These are phyloP conservation scores for Ceratobasidium sp. DNA, from an alignment of 1,284 basidiomycete genomes.

Conservation along the genomic window DNA sequence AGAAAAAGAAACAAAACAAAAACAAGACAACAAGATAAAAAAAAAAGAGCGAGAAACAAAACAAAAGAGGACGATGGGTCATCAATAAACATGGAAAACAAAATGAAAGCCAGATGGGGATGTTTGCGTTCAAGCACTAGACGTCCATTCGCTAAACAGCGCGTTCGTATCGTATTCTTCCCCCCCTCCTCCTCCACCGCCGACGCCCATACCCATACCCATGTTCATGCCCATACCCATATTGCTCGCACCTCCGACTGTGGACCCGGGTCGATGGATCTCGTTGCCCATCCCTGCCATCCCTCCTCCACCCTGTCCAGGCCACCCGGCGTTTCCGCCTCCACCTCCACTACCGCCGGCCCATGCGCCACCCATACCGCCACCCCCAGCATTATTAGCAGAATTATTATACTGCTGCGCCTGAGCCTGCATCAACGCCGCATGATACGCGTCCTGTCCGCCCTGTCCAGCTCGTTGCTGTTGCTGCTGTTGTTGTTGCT, in stretches of 20 bases:
- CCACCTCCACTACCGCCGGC: constrained; percentile 5
- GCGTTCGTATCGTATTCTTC: constrained; percentile 42
- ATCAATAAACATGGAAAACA: constrained; percentile 3
- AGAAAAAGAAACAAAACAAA: background rate
- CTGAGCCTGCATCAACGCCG: constrained; percentile 39
- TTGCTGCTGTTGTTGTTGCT: constrained; percentile 10
- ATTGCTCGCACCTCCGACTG: background rate
- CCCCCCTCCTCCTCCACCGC: background rate
- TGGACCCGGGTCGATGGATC: background rate
- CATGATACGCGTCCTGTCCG: constrained; percentile 37
- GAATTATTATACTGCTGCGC: constrained; percentile 23
- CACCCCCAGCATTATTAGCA: background rate
- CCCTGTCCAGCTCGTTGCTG: background rate
- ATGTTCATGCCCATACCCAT: constrained; percentile 12
- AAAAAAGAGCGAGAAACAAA: background rate
- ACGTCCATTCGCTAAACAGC: constrained; percentile 45
- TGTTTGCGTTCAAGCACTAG: constrained; percentile 1
- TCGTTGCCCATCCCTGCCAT: background rate
- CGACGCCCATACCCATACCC: constrained; percentile 5
- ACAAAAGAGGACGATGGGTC: constrained; percentile 9
- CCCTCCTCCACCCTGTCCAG: background rate
- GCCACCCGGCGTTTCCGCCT: background rate
- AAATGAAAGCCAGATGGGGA: constrained; percentile 3
- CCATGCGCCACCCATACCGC: background rate
- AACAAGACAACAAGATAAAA: constrained; percentile 9